Conservation (phyloP, 1,139 yeast genomes). For the Candida mesenterica region DNA sequence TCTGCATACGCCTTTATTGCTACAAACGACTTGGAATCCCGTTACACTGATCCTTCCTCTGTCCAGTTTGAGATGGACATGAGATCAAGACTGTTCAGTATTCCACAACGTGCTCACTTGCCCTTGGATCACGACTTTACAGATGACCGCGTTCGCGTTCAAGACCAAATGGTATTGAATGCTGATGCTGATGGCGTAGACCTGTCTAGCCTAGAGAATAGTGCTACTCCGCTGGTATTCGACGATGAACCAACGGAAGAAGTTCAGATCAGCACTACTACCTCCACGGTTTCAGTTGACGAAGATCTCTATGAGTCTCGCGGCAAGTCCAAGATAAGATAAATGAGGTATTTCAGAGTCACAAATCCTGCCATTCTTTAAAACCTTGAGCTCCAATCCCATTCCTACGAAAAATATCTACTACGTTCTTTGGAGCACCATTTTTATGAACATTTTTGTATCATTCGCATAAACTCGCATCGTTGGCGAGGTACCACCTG, state of each 20-base stretch:
- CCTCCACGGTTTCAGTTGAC: conserved; percentile 35
- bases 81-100: conserved; percentile 34
- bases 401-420: too few species aligned
- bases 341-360: too few species aligned
- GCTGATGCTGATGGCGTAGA: conserved; percentile 4
- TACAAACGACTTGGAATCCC: conserved; percentile 7
- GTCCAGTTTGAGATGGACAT: conserved; percentile 30
- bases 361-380: too few species aligned
- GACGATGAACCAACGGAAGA: conserved; percentile 16
- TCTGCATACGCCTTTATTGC: conserved; percentile 7
- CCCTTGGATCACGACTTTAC: neutral
- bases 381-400: too few species aligned
- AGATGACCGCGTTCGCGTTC: conserved; percentile 1
- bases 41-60: conserved; percentile 4
- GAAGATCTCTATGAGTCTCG: conserved; percentile 20
- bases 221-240: conserved; percentile 44
- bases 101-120: conserved; percentile 1
- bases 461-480: too few species aligned
- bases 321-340: too few species aligned
- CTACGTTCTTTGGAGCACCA: too few species aligned
- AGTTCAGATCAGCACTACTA: conserved; percentile 18
- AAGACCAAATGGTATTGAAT: neutral
- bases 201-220: conserved; percentile 28
- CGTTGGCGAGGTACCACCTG: too few species aligned
- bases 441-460: too few species aligned